Evolutionary conservation across 192 early-diverging fungal genomes (phyloP), one percentile per base, ranked within the genome.

Genomic region (Piromyces finnis): DNA sequence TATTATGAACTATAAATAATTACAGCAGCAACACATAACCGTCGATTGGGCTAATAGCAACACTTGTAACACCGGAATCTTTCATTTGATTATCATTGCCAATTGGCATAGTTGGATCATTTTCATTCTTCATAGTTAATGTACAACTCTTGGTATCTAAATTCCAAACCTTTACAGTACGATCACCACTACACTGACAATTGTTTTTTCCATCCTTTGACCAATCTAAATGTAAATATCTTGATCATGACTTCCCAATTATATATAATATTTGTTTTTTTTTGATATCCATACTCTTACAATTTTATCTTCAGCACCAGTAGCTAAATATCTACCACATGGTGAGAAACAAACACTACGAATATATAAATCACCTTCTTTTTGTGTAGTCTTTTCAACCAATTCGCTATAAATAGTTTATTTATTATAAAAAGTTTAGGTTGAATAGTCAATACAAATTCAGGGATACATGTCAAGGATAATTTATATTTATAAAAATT

Each of bases 201-300:
- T 92, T 29, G 90, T 91, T 79, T 89, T n/a, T 85, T n/a, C 96
- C 96, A 84, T 97, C 96, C 22, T 91, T 86, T 81, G 92, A 92
- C 88, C 96, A 99, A 81, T 98, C 97, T 82, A 99, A 88, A 29
- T 93, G 85, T 99, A 99, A 80, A 99, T 98, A 83, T 99, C 97
- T 86, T 95, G 94, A 78, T 95, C 93, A 82, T 99, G 97, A 27
- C 97, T 96, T 26, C 85, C 83, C 68, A 96, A 88, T 12, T 88
- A n/a, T 87, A 83, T 83, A 82, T 37, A 30, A 30, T 59, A 41
- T 81, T 30, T 82, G 81, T 7, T 82, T 78, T 2, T 83, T 77
- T 12, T 68, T 27, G 29, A 90, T 86, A 80, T 90, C 85, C 89
- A 90, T 82, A 95, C 90, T 41, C 97, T 90, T 81, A 99, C 95